Evolutionary conservation across 1,139 yeast species (phyloP).

Genomic region (Waltiozyma sp.): DNA sequence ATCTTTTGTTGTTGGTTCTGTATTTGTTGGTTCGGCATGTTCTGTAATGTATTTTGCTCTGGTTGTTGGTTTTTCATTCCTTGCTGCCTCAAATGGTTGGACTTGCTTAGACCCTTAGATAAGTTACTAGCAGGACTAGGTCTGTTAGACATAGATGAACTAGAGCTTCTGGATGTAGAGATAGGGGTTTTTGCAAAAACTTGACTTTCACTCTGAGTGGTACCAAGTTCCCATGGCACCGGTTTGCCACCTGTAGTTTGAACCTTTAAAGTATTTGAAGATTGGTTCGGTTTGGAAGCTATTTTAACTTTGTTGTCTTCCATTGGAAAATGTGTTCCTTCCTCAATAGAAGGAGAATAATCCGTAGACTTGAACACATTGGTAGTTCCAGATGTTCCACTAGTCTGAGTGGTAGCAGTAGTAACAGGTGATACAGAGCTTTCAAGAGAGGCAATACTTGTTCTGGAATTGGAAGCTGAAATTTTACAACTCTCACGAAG

Average conservation of each 20-base stretch:
- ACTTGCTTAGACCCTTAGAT: background rate
- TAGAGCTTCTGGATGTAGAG: background rate
- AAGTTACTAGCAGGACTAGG: background rate
- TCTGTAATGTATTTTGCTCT: conserved; percentile 5
- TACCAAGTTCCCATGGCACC: too few species aligned
- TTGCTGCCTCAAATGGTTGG: conserved; percentile 1
- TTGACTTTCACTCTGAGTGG: background rate
- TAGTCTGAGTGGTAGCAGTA: conserved; percentile 1
- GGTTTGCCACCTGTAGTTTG: too few species aligned
- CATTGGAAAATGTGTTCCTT: conserved; percentile 8
- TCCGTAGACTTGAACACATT: too few species aligned
- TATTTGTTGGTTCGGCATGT: conserved; percentile 9
- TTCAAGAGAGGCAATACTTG: conserved; percentile 5
- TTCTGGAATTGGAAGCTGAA: conserved; percentile 5
- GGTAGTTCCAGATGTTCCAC: too few species aligned
- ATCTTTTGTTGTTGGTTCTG: conserved; percentile 1
- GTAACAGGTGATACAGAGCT: conserved; percentile 4
- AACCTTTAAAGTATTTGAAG: too few species aligned
- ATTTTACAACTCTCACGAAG: conserved; percentile 17
- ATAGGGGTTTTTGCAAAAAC: background rate
- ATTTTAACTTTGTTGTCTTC: conserved; percentile 1
- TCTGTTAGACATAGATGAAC: background rate
- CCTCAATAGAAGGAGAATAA: too few species aligned
- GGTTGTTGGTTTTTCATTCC: conserved; percentile 1
- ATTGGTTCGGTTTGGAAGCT: too few species aligned